Conservation (phyloP, 176 grass and related monocot genomes). For the Saccharum spontaneum region DNA sequence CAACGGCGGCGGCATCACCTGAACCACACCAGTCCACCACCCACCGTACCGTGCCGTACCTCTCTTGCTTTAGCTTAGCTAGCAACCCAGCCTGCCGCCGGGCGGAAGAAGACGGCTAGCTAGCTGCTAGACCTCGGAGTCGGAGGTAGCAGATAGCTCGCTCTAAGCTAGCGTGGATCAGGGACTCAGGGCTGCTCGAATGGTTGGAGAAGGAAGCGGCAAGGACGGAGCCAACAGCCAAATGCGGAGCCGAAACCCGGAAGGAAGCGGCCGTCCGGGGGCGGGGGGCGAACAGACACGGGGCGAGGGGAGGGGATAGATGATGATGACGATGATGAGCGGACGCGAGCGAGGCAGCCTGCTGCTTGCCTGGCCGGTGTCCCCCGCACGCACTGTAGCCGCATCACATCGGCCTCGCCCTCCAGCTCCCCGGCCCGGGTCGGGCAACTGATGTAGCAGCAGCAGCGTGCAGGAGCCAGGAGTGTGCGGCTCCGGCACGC, state of each 20-base stretch:
- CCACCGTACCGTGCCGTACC: neutral
- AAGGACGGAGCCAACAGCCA: neutral
- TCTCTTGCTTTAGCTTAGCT: neutral
- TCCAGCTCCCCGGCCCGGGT: neutral
- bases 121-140: neutral
- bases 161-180: neutral
- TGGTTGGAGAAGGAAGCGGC: neutral
- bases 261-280: conserved; percentile 6
- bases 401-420: conserved; percentile 13
- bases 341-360: neutral
- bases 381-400: conserved; percentile 33
- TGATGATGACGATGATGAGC: neutral
- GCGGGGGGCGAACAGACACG: neutral
- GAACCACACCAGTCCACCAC: no score
- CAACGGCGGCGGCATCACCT: neutral
- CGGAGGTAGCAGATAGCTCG: neutral
- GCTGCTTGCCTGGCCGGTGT: neutral
- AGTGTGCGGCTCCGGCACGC: neutral
- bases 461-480: neutral
- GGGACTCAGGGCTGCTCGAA: neutral
- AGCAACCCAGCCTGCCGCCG: neutral
- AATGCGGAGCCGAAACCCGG: neutral
- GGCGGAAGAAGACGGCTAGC: neutral
- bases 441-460: conserved; percentile 1
- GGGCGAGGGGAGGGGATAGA: neutral